These are phyloP conservation scores for Alternaria sp. DNA, from an alignment of 2,329 filamentous ascomycete genomes.

Conservation along the genomic window DNA sequence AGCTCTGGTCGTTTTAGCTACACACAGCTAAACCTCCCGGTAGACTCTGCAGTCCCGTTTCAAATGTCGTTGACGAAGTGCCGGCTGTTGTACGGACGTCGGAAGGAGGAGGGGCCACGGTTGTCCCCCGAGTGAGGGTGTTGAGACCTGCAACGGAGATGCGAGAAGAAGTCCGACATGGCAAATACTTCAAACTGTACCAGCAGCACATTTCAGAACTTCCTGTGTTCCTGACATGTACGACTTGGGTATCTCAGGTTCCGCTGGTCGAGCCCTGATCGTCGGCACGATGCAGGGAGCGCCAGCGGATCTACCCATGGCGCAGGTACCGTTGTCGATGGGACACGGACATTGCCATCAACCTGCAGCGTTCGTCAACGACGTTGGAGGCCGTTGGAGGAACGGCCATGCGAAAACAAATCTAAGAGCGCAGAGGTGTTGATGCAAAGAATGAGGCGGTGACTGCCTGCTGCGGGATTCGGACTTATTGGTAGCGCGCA, in stretches of 20 bases:
- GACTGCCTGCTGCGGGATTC: slow-evolving; percentile 26
- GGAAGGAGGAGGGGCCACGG: slow-evolving; percentile 43
- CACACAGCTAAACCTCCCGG: slow-evolving; percentile 24
- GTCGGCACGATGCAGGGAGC: slow-evolving; percentile 15
- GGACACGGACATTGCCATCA: background rate
- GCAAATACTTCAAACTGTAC: background rate
- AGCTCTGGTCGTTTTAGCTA: slow-evolving; percentile 19
- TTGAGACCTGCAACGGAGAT: slow-evolving; percentile 20
- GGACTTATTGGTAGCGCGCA: slow-evolving; percentile 38
- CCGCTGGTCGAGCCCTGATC: slow-evolving; percentile 2
- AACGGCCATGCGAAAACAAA: background rate
- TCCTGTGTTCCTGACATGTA: background rate
- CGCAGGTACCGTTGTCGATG: slow-evolving; percentile 13
- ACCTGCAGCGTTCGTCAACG: background rate
- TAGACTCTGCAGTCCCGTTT: slow-evolving; percentile 20
- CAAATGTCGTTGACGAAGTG: slow-evolving; percentile 26
- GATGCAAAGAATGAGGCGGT: slow-evolving; percentile 15
- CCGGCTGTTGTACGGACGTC: slow-evolving; percentile 35
- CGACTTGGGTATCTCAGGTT: background rate
- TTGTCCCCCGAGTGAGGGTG: slow-evolving; percentile 18
- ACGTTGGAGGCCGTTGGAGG: background rate
- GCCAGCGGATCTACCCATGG: slow-evolving; percentile 15
- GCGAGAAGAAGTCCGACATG: slow-evolving; percentile 19
- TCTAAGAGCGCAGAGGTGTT: background rate
- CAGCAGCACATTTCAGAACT: background rate